A percentile compares a stretch with the other conserved stretches of the same genome.
These are phyloP conservation scores for Paraphoma sp. DNA, from an alignment of 2,329 filamentous ascomycete species.

Conservation along the genomic window DNA sequence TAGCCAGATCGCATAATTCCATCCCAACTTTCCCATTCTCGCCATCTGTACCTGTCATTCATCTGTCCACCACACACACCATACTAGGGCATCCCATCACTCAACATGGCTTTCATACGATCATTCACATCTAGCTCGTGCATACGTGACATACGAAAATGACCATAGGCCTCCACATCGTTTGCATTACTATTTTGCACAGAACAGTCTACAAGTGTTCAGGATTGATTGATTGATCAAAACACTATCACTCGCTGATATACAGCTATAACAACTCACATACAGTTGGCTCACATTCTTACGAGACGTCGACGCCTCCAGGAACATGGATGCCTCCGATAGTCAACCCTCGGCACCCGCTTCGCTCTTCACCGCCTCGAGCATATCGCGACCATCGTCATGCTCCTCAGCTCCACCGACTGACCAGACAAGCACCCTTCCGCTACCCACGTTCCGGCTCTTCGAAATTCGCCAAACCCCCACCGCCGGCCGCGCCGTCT, in stretches of 20 bases:
- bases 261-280: not conserved
- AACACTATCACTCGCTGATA: not conserved
- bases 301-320: not conserved
- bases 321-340: constrained; percentile 9
- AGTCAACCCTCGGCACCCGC: constrained; percentile 13
- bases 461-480: constrained; percentile 52
- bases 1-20: constrained; percentile 4
- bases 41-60: not conserved
- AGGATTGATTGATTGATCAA: too few species aligned
- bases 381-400: constrained; percentile 21
- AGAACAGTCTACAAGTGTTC: not conserved
- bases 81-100: not conserved
- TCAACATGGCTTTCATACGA: constrained; percentile 37
- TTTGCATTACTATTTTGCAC: constrained; percentile 2
- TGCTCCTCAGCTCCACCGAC: constrained; percentile 13
- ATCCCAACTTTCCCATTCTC: not conserved
- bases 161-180: constrained; percentile 11
- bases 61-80: constrained; percentile 1
- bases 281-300: too few species aligned
- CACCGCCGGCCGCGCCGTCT: constrained; percentile 53
- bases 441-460: constrained; percentile 30
- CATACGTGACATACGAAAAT: constrained; percentile 44
- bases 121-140: constrained; percentile 29
- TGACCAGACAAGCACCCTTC: constrained; percentile 13
- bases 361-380: constrained; percentile 16